Percentiles rank a stretch among this genome's conserved stretches.
Evolutionary conservation across 495 filamentous ascomycete genomes (phyloP).

Genomic region (Talaromyces liani): DNA sequence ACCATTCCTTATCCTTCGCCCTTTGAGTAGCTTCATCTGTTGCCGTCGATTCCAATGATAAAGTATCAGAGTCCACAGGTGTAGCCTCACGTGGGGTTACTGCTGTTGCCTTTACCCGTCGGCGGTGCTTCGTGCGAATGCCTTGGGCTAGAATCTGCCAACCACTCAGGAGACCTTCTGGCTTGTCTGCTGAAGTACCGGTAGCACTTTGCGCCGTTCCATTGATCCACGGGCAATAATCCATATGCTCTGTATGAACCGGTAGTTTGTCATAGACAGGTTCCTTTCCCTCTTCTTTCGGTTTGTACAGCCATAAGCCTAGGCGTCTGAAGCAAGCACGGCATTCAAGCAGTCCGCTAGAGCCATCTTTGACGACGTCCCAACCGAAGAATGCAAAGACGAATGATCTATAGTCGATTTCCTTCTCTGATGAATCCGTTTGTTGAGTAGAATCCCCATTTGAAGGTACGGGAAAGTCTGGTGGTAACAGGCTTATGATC

Average conservation of each 20-base stretch:
- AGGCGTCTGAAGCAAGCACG: slow-evolving; percentile 79
- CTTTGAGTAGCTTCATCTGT: slow-evolving; percentile 32
- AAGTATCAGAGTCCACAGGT: slow-evolving; percentile 18
- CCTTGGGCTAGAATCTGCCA: slow-evolving; percentile 40
- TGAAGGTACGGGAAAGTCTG: slow-evolving; percentile 17
- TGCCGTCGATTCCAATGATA: slow-evolving; percentile 13
- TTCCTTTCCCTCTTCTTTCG: slow-evolving; percentile 45
- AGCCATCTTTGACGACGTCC: slow-evolving; percentile 60
- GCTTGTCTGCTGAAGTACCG: slow-evolving; percentile 24
- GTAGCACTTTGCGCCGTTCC: slow-evolving; percentile 47
- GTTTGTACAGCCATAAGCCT: slow-evolving; percentile 89
- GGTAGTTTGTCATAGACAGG: slow-evolving; percentile 57
- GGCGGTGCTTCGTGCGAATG: slow-evolving; percentile 31
- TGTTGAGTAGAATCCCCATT: slow-evolving; percentile 11
- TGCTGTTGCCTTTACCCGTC: slow-evolving; percentile 23
- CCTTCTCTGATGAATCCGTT: slow-evolving; percentile 8
- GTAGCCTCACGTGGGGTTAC: slow-evolving; percentile 14
- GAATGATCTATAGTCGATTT: slow-evolving; percentile 59
- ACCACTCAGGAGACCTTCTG: slow-evolving; percentile 29
- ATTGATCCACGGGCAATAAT: slow-evolving; percentile 78
- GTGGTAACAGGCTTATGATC: slow-evolving; percentile 25
- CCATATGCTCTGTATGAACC: slow-evolving; percentile 60
- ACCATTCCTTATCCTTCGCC: slow-evolving; percentile 42
- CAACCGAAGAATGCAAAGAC: slow-evolving; percentile 79
- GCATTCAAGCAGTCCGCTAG: slow-evolving; percentile 67